Evolutionary conservation across 2,329 filamentous ascomycete genomes (phyloP).

Genomic region (Curvularia spicifera): DNA sequence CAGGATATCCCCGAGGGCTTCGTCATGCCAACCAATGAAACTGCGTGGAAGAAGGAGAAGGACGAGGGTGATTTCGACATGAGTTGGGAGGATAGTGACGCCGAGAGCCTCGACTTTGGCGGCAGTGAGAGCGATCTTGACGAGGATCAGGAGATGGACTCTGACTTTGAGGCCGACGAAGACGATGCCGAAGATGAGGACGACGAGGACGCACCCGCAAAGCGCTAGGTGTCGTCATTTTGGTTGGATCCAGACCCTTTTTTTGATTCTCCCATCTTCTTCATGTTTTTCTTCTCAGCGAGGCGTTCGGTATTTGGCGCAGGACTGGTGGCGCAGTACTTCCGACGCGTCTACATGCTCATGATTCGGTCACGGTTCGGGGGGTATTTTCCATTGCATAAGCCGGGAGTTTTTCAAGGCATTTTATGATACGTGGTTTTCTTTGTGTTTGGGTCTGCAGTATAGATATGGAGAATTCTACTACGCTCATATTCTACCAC

Average conservation of each 20-base stretch:
- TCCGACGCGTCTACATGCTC: not conserved
- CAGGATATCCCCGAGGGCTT: slow-evolving; percentile 80
- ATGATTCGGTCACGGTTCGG: slow-evolving; percentile 10
- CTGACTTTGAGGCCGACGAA: slow-evolving; percentile 63
- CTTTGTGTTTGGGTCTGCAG: not conserved
- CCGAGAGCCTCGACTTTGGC: slow-evolving; percentile 71
- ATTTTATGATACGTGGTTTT: slow-evolving; percentile 1
- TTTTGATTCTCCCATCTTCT: slow-evolving; percentile 11
- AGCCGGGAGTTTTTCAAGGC: slow-evolving; percentile 5
- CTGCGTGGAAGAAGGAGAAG: slow-evolving; percentile 68
- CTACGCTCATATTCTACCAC: no score
- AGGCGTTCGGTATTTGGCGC: slow-evolving; percentile 30
- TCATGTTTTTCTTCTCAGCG: slow-evolving; percentile 25
- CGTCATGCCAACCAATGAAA: slow-evolving; percentile 76
- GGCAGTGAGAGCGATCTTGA: slow-evolving; percentile 61
- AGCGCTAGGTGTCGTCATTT: slow-evolving; percentile 8
- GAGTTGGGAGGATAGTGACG: slow-evolving; percentile 55
- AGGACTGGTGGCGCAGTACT: slow-evolving; percentile 13
- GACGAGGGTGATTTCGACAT: slow-evolving; percentile 66
- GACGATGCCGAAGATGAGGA: slow-evolving; percentile 43
- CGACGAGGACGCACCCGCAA: slow-evolving; percentile 29
- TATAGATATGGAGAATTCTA: no score
- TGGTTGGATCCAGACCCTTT: not conserved
- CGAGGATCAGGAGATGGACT: slow-evolving; percentile 65
- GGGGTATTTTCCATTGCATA: slow-evolving; percentile 29